Evolutionary conservation across 805 yeast genomes (phyloP), one percentile per base, ranked within the genome.

Genomic region (Ogataea chonburiensis): DNA sequence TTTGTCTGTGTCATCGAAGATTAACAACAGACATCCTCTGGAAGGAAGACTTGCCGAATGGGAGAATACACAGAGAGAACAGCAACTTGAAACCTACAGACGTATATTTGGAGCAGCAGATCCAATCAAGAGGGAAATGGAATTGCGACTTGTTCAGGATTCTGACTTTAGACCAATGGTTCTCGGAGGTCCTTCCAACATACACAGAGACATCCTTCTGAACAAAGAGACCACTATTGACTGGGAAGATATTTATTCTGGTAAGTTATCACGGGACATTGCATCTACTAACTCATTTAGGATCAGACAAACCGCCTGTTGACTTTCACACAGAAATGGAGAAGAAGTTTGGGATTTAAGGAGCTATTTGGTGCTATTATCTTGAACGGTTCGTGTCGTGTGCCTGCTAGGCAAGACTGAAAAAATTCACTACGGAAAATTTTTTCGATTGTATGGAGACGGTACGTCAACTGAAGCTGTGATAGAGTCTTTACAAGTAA

Each of bases 51-150:
- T 93, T 24, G 61, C 66, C 38, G 73, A 78, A 52, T 93, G 97
- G 97, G 94, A 88, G 16, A 66, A 69, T 28, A 81, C 82, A 9
- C 88, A 87, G 54, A 73, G 73, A 21, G 77, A 77, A 19, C 67
- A 81, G 47, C 79, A 78, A 52, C 53, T 89, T 67, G 93, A 88
- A 57, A 77, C 77, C 42, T 81, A 85, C 61, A 76, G 95, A 57
- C 75, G 94, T 48, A 64, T 85, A 12, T 88, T 84, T 60, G 98
- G 98, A 11, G 78, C 91, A 31, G 96, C 93, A 8, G 98, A 86
- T 54, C 97, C 98, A 7, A 83, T 91, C 60, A 81, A 81, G 56
- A 74, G 97, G 55, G 78, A 81, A 20, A 88, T 93, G 96, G 98
- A 93, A 53, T 66, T 86, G 55, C 68, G 77, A 38, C 73, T 91